A percentile compares a stretch with the other conserved stretches of the same genome.
Evolutionary conservation across 768 basidiomycete genomes (phyloP).

Genomic region (Pisolithus sp.): DNA sequence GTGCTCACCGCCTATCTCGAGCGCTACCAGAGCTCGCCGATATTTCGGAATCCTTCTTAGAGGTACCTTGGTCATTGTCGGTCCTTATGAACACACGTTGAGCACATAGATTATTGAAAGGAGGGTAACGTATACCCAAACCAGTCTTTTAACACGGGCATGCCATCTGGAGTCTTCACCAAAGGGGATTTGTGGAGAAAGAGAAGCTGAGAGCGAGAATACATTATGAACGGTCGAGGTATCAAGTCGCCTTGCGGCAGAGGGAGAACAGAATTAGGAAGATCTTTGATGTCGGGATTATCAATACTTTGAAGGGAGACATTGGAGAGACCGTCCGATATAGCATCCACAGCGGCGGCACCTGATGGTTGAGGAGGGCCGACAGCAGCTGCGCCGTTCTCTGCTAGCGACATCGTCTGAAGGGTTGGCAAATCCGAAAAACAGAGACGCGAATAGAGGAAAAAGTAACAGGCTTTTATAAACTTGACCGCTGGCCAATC

Average conservation of each 20-base stretch:
- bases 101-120: conserved; percentile 10
- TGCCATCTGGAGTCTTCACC: conserved; percentile 60
- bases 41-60: conserved; percentile 58
- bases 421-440: conserved; percentile 1
- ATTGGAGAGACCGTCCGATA: conserved; percentile 28
- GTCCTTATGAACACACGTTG: conserved; percentile 29
- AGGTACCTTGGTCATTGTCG: conserved; percentile 39
- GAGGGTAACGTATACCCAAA: conserved; percentile 59
- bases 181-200: conserved; percentile 68
- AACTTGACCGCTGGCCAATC: too few relatives aligned
- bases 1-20: conserved; percentile 62
- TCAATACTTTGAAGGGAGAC: conserved; percentile 22
- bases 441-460: conserved; percentile 3
- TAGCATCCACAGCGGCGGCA: conserved; percentile 17
- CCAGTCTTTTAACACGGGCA: conserved; percentile 83
- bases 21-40: conserved; percentile 43
- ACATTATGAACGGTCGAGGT: conserved; percentile 49
- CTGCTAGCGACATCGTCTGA: conserved; percentile 30
- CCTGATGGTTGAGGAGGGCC: conserved; percentile 6
- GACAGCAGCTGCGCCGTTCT: conserved; percentile 7
- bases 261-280: conserved; percentile 12
- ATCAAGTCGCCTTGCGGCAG: conserved; percentile 16
- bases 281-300: conserved; percentile 9
- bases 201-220: conserved; percentile 66
- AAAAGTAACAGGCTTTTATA: not conserved